Evolutionary conservation across 345 rosid species (phyloP), one percentile per base, ranked within the genome.

Genomic region (Geranium brycei): DNA sequence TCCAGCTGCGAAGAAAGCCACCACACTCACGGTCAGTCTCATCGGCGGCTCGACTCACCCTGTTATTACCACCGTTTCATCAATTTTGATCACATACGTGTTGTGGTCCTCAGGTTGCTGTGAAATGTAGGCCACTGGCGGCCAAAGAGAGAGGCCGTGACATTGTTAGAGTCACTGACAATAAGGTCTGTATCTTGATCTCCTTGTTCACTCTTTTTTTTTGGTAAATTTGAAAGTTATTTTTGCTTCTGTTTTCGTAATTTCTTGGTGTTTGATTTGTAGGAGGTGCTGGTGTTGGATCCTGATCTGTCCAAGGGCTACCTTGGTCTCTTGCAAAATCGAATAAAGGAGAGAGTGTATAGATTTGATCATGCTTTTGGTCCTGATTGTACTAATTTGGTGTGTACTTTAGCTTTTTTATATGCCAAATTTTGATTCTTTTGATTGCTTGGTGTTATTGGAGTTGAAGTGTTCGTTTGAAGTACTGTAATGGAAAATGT

Each of bases 301-400:
- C 97, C 97, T 56, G 97, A 91, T 71, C 59, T 88, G 70, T 81
- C 88, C 0, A 91, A 91, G 80, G 96, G 87, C 73, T 91, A 86
- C 56, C 93, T 86, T 58, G 96, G 85, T 59, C 91, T 85, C 38
- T 74, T 83, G 64, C 96, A 91, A 62, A 83, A 86, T 69, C 86
- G 97, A 61, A 88, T 86, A 0, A 91, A 91, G 66, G 95, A 88
- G 83, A 91, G 81, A 81, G 80, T 75, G 57, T 91, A 88, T 57
- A 68, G 91, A 59, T 91, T 91, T n/a, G 97, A 91, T 75, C 83
- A 83, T 28, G 97, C 95, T 0, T 91, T 91, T 66, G 78, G 85
- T 62, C 86, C 97, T 19, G 75, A 77, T 16, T 79, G 70, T 69
- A 77, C 95, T 15, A 91, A 91, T 77, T 71, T 68, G 88, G 87